phyloP scores from a whole-genome alignment of 2,329 filamentous ascomycete genomes.

The Fusarium equiseti region DNA sequence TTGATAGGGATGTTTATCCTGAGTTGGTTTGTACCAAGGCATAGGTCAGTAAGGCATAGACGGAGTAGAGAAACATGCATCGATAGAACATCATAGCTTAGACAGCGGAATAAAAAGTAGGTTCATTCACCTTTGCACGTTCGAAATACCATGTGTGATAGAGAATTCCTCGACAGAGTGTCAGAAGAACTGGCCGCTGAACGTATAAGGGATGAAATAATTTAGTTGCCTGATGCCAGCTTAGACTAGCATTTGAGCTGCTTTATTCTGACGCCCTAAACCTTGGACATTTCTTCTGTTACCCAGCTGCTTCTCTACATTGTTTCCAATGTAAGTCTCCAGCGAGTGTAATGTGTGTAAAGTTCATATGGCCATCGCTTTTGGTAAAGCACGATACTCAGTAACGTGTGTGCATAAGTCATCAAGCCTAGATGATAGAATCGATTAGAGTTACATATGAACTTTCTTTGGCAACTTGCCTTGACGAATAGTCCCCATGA shows the following conservation, averaged over 20 bases:
- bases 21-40: conserved; percentile 27
- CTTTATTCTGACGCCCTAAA: neutral
- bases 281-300: neutral
- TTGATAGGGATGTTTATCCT: conserved; percentile 42
- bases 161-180: neutral
- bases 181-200: neutral
- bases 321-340: neutral
- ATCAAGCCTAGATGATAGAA: neutral
- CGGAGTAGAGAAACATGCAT: neutral
- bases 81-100: neutral
- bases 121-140: neutral
- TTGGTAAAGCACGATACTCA: neutral
- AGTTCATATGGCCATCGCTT: too few species aligned
- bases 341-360: neutral
- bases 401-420: neutral
- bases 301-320: neutral
- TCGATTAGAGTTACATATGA: neutral
- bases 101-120: neutral
- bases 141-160: neutral
- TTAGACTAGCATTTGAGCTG: neutral
- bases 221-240: neutral
- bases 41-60: neutral
- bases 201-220: neutral
- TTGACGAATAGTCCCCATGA: neutral
- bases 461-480: neutral